phyloP scores from a whole-genome alignment of 768 basidiomycete genomes.

The Amyloporia xantha region DNA sequence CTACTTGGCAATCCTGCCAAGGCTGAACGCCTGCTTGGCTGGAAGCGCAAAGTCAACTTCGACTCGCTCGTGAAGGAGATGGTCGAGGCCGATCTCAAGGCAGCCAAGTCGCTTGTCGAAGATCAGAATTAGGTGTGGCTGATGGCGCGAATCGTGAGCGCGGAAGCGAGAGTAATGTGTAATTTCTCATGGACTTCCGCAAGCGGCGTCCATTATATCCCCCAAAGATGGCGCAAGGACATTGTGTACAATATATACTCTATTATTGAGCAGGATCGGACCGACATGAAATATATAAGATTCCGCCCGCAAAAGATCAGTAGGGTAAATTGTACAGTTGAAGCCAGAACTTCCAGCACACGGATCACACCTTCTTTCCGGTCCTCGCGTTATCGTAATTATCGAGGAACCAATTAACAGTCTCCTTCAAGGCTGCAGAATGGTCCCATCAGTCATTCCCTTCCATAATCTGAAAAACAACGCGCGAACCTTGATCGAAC shows the following conservation, averaged over 20 bases:
- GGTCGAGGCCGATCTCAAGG: slow-evolving; percentile 77
- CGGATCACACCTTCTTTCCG: slow-evolving; percentile 23
- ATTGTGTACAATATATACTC: too few relatives aligned
- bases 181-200: too few relatives aligned
- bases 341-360: too few relatives aligned
- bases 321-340: too few relatives aligned
- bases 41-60: slow-evolving; percentile 85
- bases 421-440: slow-evolving; percentile 59
- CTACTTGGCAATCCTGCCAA: slow-evolving; percentile 86
- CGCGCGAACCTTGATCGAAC: slow-evolving; percentile 63
- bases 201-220: too few relatives aligned
- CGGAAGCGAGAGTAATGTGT: too few relatives aligned
- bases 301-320: too few relatives aligned
- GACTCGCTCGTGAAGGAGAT: slow-evolving; percentile 86
- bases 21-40: slow-evolving; percentile 82
- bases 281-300: too few relatives aligned
- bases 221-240: too few relatives aligned
- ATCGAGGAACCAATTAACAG: slow-evolving; percentile 81
- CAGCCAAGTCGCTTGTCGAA: slow-evolving; percentile 67
- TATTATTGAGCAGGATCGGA: too few relatives aligned
- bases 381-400: slow-evolving; percentile 73
- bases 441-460: neutral
- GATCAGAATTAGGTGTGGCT: slow-evolving; percentile 62
- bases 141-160: too few relatives aligned
- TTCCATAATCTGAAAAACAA: neutral